A percentile compares a stretch with the other conserved stretches of the same genome.
Evolutionary conservation across 2,329 filamentous ascomycete genomes (phyloP).

Genomic region (Dactylellina leptospora): DNA sequence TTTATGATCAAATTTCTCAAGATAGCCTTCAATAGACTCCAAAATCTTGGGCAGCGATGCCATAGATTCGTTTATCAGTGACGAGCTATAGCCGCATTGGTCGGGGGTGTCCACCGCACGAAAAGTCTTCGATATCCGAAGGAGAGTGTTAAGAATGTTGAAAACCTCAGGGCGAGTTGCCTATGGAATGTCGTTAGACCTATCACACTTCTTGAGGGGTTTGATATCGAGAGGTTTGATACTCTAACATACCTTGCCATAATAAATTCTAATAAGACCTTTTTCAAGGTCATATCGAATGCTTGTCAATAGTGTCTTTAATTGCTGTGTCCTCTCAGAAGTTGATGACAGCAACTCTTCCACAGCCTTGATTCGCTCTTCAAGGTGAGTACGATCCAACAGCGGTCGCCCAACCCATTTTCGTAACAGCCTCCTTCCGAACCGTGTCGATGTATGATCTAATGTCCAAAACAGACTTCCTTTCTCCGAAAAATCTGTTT

Average conservation of each 20-base stretch:
- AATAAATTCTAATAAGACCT: conserved; percentile 93
- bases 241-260: conserved; percentile 72
- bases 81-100: conserved; percentile 76
- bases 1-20: conserved; percentile 84
- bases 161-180: conserved; percentile 89
- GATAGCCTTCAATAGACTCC: conserved; percentile 74
- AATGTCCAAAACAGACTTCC: conserved; percentile 96
- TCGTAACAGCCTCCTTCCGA: conserved; percentile 84
- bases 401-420: conserved; percentile 96
- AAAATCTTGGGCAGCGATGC: conserved; percentile 78
- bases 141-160: conserved; percentile 82
- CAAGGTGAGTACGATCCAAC: conserved; percentile 76
- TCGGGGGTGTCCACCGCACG: conserved; percentile 70
- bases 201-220: no score
- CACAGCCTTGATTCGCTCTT: conserved; percentile 82
- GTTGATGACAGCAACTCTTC: conserved; percentile 80
- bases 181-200: conserved; percentile 55
- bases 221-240: neutral
- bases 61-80: conserved; percentile 75
- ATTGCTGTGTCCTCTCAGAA: conserved; percentile 73
- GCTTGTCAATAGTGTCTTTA: conserved; percentile 75
- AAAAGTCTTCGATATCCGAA: conserved; percentile 81
- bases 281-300: conserved; percentile 87
- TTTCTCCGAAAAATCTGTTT: conserved; percentile 83
- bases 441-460: conserved; percentile 88